A percentile compares a stretch with the other conserved stretches of the same genome.
These are phyloP conservation scores for Avicennia marina DNA, from an alignment of 257 asterid species.

Conservation along the genomic window DNA sequence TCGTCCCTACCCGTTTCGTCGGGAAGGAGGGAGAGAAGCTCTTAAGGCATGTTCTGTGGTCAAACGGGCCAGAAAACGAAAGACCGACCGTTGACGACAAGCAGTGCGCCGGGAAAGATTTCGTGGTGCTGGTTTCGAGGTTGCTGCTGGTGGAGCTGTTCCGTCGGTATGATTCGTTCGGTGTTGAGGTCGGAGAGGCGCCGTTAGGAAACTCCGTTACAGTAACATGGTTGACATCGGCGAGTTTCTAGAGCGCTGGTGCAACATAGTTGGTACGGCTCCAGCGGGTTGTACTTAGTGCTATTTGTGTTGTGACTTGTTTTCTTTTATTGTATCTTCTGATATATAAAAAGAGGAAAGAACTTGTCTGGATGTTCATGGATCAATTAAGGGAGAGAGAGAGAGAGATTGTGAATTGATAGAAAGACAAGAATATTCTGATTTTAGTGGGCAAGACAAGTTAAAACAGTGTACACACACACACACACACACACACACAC, in stretches of 20 bases:
- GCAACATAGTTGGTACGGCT: too few species aligned
- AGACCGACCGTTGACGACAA: slow-evolving; percentile 46
- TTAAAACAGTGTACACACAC: too few species aligned
- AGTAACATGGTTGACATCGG: slow-evolving; percentile 63
- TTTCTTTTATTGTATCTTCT: too few species aligned
- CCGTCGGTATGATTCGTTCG: slow-evolving; percentile 77
- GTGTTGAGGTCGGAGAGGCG: slow-evolving; percentile 49
- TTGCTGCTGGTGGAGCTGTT: slow-evolving; percentile 79
- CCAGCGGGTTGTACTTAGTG: too few species aligned
- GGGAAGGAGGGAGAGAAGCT: slow-evolving; percentile 66
- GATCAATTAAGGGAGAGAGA: too few species aligned
- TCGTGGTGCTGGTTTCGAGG: slow-evolving; percentile 68
- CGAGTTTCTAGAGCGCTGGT: slow-evolving; percentile 33
- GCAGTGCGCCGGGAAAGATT: slow-evolving; percentile 95
- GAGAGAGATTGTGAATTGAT: too few species aligned
- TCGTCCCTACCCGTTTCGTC: slow-evolving; percentile 60
- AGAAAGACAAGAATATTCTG: too few species aligned
- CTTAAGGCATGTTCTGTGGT: slow-evolving; percentile 74
- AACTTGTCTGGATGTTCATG: too few species aligned
- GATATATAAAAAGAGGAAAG: too few species aligned
- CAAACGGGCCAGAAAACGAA: slow-evolving; percentile 75
- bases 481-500: too few species aligned
- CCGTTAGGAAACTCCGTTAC: slow-evolving; percentile 69
- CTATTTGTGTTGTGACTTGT: too few species aligned
- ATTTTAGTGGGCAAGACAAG: too few species aligned